phyloP scores from a whole-genome alignment of 768 basidiomycete genomes.

The Termitomyces sp. region DNA sequence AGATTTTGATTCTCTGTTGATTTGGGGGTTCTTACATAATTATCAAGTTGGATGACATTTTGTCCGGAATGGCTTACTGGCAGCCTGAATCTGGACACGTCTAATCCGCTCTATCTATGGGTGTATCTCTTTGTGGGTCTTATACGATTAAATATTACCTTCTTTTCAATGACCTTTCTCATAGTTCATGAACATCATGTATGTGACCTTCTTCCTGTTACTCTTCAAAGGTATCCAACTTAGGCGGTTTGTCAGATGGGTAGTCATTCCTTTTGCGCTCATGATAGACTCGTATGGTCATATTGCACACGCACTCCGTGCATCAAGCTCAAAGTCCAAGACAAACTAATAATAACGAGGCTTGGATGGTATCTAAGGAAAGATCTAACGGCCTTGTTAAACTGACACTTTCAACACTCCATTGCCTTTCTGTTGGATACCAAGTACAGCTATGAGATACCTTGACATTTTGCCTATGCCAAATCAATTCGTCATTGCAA shows the following conservation, averaged over 20 bases:
- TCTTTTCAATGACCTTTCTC: background rate
- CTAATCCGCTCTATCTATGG: constrained; percentile 69
- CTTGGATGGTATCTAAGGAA: background rate
- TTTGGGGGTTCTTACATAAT: background rate
- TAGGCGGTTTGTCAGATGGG: constrained; percentile 57
- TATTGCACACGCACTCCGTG: constrained; percentile 57
- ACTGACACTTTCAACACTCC: background rate
- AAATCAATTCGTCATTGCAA: background rate
- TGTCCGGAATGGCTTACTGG: constrained; percentile 82
- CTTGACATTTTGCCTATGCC: background rate
- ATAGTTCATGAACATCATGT: constrained; percentile 82
- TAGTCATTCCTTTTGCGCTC: constrained; percentile 66
- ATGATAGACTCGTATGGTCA: constrained; percentile 75
- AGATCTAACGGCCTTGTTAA: background rate
- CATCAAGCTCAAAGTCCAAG: constrained; percentile 26
- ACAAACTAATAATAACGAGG: constrained; percentile 11
- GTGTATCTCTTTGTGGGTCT: constrained; percentile 72
- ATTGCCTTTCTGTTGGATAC: background rate
- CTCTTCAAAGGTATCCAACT: background rate
- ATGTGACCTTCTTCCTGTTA: constrained; percentile 20
- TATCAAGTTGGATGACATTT: constrained; percentile 80
- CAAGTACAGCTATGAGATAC: background rate
- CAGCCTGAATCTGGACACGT: constrained; percentile 64
- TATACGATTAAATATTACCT: background rate
- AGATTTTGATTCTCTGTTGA: background rate